Percentiles rank a stretch among this genome's conserved stretches.
phyloP scores from a whole-genome alignment of 1,284 basidiomycete genomes.

The Heterobasidion occidentale region DNA sequence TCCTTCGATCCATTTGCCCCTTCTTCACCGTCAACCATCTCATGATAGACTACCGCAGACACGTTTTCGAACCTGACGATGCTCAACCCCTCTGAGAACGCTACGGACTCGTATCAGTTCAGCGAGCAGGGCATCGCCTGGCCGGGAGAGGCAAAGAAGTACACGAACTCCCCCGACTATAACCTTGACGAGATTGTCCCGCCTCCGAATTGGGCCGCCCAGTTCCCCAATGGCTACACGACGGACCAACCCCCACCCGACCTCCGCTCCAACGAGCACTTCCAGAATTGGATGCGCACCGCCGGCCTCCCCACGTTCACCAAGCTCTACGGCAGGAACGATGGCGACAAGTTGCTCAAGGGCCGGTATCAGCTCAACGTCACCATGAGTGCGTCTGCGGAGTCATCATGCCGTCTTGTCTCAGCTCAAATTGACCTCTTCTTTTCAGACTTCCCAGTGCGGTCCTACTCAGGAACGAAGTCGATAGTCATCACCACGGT shows the following conservation, averaged over 20 bases:
- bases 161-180: slow-evolving; percentile 57
- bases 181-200: slow-evolving; percentile 64
- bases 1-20: background rate
- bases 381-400: slow-evolving; percentile 65
- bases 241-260: slow-evolving; percentile 65
- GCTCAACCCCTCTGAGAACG: slow-evolving; percentile 44
- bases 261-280: slow-evolving; percentile 80
- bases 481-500: slow-evolving; percentile 95
- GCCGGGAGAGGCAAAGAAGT: slow-evolving; percentile 92
- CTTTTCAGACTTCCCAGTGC: slow-evolving; percentile 84
- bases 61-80: slow-evolving; percentile 67
- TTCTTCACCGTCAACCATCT: background rate
- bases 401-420: background rate
- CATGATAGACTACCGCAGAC: slow-evolving; percentile 37
- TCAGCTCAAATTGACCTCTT: too few species aligned
- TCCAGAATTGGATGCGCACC: slow-evolving; percentile 99
- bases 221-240: slow-evolving; percentile 75
- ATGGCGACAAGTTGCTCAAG: slow-evolving; percentile 60
- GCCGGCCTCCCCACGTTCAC: slow-evolving; percentile 95
- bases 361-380: slow-evolving; percentile 78
- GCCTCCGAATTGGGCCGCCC: slow-evolving; percentile 84
- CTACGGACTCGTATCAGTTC: slow-evolving; percentile 62
- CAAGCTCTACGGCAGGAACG: slow-evolving; percentile 92
- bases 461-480: slow-evolving; percentile 90
- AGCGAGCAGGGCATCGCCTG: slow-evolving; percentile 84